Conservation (phyloP, 208 protist genomes). For the Phytomonas sp. region DNA sequence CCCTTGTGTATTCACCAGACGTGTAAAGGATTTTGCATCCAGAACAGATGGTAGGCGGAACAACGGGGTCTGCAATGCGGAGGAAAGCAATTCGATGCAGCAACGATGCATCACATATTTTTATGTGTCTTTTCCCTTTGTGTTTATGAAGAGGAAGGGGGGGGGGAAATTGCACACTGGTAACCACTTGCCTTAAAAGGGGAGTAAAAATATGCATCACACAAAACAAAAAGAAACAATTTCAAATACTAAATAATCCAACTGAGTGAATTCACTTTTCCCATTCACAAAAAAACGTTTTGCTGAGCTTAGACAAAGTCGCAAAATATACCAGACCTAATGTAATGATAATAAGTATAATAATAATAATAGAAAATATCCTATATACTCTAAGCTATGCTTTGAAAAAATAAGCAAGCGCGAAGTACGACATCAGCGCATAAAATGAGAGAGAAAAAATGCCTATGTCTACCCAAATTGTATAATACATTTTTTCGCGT, state of each 20-base stretch:
- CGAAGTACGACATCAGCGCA: slow-evolving; percentile 74
- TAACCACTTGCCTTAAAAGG: not conserved
- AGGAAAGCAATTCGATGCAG: not conserved
- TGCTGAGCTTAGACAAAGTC: not conserved
- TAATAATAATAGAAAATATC: slow-evolving; percentile 11
- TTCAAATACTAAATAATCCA: not conserved
- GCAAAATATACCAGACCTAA: slow-evolving; percentile 8
- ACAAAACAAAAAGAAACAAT: not conserved
- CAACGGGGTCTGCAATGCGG: slow-evolving; percentile 14
- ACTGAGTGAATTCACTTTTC: not conserved
- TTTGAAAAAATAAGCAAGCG: slow-evolving; percentile 82
- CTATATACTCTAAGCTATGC: slow-evolving; percentile 35
- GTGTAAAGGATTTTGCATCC: slow-evolving; percentile 57
- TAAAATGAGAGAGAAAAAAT: slow-evolving; percentile 62
- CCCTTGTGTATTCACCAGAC: slow-evolving; percentile 36
- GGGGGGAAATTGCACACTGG: not conserved
- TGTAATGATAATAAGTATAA: slow-evolving; percentile 7
- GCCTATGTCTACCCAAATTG: slow-evolving; percentile 81
- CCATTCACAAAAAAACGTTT: not conserved
- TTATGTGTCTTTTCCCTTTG: not conserved
- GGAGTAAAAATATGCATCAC: not conserved
- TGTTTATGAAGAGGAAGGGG: not conserved
- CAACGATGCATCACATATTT: not conserved
- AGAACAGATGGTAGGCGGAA: slow-evolving; percentile 74
- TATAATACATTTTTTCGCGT: slow-evolving; percentile 86